Percentiles rank a stretch among this genome's conserved stretches.
Evolutionary conservation across 768 basidiomycete species (phyloP).

Genomic region (Rhizopogon vinicolor): DNA sequence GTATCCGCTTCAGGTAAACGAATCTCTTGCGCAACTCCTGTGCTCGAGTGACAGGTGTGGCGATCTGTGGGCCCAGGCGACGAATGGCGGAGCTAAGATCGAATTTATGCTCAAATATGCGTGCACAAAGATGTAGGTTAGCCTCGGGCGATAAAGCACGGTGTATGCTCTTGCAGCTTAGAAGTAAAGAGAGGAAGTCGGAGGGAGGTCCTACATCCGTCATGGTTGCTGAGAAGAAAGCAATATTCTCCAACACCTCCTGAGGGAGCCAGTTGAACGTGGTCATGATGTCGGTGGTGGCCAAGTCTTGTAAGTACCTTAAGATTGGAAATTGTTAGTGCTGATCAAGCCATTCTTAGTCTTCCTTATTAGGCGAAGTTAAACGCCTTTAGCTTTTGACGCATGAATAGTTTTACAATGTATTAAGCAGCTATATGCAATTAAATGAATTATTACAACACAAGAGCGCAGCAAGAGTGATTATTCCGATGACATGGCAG

Average conservation of each 20-base stretch:
- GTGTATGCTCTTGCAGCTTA: slow-evolving; percentile 44
- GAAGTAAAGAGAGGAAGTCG: slow-evolving; percentile 51
- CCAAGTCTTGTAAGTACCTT: too few relatives aligned
- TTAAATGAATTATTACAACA: background rate
- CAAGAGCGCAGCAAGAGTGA: background rate
- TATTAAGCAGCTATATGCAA: background rate
- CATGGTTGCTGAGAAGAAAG: slow-evolving; percentile 55
- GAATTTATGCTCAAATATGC: slow-evolving; percentile 65
- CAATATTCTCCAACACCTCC: slow-evolving; percentile 79
- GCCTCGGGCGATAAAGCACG: slow-evolving; percentile 42
- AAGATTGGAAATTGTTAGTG: too few relatives aligned
- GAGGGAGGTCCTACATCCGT: slow-evolving; percentile 57
- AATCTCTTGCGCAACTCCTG: slow-evolving; percentile 65
- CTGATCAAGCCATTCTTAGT: too few relatives aligned
- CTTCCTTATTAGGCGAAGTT: too few relatives aligned
- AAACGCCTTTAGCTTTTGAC: too few relatives aligned
- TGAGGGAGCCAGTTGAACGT: slow-evolving; percentile 44
- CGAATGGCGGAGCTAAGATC: slow-evolving; percentile 48
- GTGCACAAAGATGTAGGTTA: slow-evolving; percentile 71
- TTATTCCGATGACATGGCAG: slow-evolving; percentile 12
- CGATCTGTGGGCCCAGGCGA: slow-evolving; percentile 40
- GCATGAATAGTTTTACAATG: too few relatives aligned
- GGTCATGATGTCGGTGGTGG: background rate
- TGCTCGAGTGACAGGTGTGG: slow-evolving; percentile 43
- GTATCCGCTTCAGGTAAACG: slow-evolving; percentile 51